Percentiles rank a stretch among this genome's conserved stretches.
These are phyloP conservation scores for Anethum foeniculum DNA, from an alignment of 140 eudicot species.

Conservation along the genomic window DNA sequence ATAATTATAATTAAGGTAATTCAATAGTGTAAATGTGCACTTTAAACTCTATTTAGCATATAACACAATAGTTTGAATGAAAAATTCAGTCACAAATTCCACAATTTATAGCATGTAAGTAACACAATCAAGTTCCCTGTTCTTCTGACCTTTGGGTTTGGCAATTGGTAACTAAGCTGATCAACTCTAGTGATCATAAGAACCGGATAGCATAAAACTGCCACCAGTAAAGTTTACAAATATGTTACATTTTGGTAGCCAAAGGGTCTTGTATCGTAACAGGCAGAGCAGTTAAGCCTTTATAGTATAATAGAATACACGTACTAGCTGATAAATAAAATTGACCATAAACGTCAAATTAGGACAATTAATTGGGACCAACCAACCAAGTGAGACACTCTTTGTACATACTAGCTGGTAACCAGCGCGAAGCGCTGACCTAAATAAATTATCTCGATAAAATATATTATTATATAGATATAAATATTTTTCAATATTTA, in stretches of 20 bases:
- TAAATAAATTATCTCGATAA: no score
- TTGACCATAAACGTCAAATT: not conserved
- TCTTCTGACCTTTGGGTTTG: not conserved
- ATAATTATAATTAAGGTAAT: not conserved
- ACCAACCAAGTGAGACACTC: not conserved
- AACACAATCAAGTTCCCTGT: not conserved
- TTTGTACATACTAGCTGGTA: not conserved
- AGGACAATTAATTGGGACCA: not conserved
- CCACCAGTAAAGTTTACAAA: not conserved
- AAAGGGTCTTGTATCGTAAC: not conserved
- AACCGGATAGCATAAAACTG: not conserved
- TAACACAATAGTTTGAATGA: not conserved
- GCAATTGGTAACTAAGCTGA: not conserved
- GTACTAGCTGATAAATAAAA: not conserved
- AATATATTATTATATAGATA: no score
- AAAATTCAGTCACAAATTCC: not conserved
- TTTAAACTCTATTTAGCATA: not conserved
- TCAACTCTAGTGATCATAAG: not conserved
- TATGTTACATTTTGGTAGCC: not conserved
- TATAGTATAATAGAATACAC: not conserved
- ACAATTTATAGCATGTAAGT: not conserved
- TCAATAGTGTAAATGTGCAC: not conserved
- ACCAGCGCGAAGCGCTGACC: no score
- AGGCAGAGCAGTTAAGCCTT: not conserved
- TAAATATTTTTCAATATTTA: no score